A percentile compares a stretch with the other conserved stretches of the same genome.
Conservation (phyloP, 176 grass and related monocot genomes). For the Oryza longistaminata region DNA sequence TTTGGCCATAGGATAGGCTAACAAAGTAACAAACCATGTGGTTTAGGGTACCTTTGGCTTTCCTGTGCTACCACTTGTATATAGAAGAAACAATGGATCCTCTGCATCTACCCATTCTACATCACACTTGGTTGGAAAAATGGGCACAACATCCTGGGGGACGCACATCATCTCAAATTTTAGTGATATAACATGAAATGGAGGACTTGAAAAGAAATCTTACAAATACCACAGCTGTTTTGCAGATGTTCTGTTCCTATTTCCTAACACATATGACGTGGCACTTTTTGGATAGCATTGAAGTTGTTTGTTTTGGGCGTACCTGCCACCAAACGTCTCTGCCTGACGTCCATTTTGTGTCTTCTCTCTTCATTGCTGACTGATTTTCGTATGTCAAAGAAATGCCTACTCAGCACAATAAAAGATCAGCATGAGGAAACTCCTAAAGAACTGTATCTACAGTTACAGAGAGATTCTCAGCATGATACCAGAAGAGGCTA, state of each 20-base stretch:
- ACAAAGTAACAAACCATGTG: neutral
- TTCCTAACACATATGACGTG: neutral
- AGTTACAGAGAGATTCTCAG: neutral
- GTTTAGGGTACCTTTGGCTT: conserved; percentile 79
- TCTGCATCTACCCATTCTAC: conserved; percentile 99
- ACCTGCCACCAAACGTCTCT: conserved; percentile 99
- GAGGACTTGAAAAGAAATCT: neutral
- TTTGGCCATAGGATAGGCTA: conserved; percentile 1
- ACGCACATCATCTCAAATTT: neutral
- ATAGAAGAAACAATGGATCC: conserved; percentile 96
- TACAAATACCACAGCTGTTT: neutral
- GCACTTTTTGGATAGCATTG: neutral
- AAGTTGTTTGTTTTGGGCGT: conserved; percentile 20
- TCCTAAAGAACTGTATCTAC: neutral
- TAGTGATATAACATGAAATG: conserved; percentile 6
- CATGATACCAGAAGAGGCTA: neutral
- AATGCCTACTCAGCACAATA: conserved; percentile 49
- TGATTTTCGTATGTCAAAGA: conserved; percentile 90
- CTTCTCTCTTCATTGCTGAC: conserved; percentile 74
- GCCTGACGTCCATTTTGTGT: conserved; percentile 65
- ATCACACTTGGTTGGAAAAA: conserved; percentile 75
- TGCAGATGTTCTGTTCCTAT: neutral
- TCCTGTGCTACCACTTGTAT: conserved; percentile 98
- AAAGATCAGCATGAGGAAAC: neutral
- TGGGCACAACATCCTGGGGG: conserved; percentile 72